phyloP scores from a whole-genome alignment of 2,329 filamentous ascomycete species.

The Pseudogymnoascus pannorum region DNA sequence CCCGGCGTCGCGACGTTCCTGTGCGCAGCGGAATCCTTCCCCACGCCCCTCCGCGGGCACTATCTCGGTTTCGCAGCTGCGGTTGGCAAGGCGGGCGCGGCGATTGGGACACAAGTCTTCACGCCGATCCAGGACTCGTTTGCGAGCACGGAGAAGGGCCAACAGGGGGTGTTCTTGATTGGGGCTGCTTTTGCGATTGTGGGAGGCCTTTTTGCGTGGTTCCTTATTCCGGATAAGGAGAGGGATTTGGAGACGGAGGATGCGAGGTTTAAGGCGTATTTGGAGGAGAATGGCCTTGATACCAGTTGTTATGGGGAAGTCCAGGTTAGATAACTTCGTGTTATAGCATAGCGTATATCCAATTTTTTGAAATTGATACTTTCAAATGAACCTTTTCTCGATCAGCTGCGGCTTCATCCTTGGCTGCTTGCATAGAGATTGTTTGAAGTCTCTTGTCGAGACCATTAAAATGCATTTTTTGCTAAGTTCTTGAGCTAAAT shows the following conservation, averaged over 20 bases:
- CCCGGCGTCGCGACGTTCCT: constrained; percentile 39
- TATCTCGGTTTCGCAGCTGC: constrained; percentile 42
- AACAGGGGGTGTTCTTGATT: constrained; percentile 44
- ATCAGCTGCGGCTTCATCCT: too few relatives aligned
- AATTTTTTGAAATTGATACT: constrained; percentile 10
- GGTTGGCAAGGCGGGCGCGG: constrained; percentile 42
- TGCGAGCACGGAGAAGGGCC: constrained; percentile 35
- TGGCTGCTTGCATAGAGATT: too few relatives aligned
- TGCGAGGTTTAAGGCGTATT: constrained; percentile 36
- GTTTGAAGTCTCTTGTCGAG: too few relatives aligned
- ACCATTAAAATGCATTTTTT: too few relatives aligned
- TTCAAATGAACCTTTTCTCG: constrained; percentile 1
- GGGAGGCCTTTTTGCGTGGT: constrained; percentile 38
- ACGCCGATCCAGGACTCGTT: constrained; percentile 42
- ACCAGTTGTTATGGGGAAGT: constrained; percentile 10
- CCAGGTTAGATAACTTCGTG: background rate
- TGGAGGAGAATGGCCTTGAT: constrained; percentile 37
- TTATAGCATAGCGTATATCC: background rate
- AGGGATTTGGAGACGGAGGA: constrained; percentile 38
- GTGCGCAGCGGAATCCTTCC: constrained; percentile 40
- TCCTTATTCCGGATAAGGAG: constrained; percentile 39
- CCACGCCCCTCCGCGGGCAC: constrained; percentile 42
- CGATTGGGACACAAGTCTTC: constrained; percentile 44
- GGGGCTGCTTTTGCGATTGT: constrained; percentile 41
- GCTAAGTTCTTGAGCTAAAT: too few relatives aligned